A percentile compares a stretch with the other conserved stretches of the same genome.
Conservation (phyloP, 192 early-diverging fungal genomes). For the Backusella psychrophila region DNA sequence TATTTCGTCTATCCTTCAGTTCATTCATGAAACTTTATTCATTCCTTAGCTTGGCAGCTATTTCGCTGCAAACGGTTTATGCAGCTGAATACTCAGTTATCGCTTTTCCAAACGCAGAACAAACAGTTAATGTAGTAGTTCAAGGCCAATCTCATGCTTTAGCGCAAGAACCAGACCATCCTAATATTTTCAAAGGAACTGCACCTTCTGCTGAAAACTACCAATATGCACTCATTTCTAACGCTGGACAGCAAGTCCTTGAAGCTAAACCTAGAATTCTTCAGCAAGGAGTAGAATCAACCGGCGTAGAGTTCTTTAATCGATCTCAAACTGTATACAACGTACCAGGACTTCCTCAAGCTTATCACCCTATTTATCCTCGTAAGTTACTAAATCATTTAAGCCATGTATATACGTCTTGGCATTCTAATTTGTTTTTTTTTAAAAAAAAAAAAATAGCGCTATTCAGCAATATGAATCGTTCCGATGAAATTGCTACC, state of each 20-base stretch:
- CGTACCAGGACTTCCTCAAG: conserved; percentile 38
- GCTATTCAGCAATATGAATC: conserved; percentile 11
- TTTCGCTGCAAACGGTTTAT: conserved; percentile 4
- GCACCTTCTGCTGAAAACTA: conserved; percentile 15
- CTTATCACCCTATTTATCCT: conserved; percentile 38
- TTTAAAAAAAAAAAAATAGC: conserved; percentile 1
- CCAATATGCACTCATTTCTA: conserved; percentile 26
- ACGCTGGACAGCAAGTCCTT: conserved; percentile 22
- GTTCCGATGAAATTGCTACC: conserved; percentile 15
- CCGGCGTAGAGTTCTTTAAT: conserved; percentile 47
- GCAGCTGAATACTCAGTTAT: conserved; percentile 23
- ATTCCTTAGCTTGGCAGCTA: conserved; percentile 12
- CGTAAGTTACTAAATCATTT: conserved; percentile 29
- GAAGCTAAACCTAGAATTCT: conserved; percentile 32
- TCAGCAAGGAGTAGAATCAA: conserved; percentile 8
- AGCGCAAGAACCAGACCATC: not conserved
- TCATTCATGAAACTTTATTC: conserved; percentile 21
- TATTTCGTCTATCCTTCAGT: not conserved
- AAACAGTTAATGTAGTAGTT: conserved; percentile 16
- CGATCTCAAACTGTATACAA: conserved; percentile 33
- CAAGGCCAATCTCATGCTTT: conserved; percentile 20
- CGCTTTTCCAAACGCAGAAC: conserved; percentile 19
- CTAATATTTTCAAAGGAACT: conserved; percentile 19
- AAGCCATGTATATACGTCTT: not conserved
- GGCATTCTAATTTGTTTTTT: not conserved